phyloP scores from a whole-genome alignment of 768 basidiomycete genomes.

The Phanerochaete carnosa region DNA sequence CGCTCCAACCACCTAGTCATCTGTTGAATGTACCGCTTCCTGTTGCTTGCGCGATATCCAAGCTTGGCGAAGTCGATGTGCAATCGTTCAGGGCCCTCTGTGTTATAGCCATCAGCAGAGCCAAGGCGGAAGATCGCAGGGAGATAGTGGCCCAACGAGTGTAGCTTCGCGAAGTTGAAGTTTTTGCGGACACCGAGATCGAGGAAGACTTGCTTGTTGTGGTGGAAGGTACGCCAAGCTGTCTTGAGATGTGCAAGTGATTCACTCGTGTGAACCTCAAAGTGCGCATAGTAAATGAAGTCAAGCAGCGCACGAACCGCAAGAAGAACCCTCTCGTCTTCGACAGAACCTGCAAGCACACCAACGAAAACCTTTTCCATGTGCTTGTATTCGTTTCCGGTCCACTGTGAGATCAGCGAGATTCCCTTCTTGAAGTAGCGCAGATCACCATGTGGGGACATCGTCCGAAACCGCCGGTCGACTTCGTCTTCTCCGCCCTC shows the following conservation, averaged over 20 bases:
- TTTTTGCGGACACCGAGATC: conserved; percentile 19
- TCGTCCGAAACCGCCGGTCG: conserved; percentile 31
- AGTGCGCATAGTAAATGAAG: conserved; percentile 27
- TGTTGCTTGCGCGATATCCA: conserved; percentile 24
- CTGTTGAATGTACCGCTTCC: conserved; percentile 27
- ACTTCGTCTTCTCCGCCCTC: conserved; percentile 26
- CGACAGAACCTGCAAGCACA: conserved; percentile 20
- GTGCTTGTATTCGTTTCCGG: conserved; percentile 39
- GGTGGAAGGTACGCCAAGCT: conserved; percentile 21
- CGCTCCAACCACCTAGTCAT: conserved; percentile 37
- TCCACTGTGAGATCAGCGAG: conserved; percentile 38
- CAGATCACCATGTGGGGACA: conserved; percentile 29
- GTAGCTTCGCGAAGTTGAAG: conserved; percentile 31
- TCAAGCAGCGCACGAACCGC: conserved; percentile 23
- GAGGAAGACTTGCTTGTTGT: conserved; percentile 25
- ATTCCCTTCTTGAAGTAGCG: conserved; percentile 43
- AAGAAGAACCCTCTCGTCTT: conserved; percentile 15
- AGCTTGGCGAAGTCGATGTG: conserved; percentile 43
- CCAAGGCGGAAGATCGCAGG: conserved; percentile 17
- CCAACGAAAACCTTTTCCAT: conserved; percentile 26
- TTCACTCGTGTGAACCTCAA: conserved; percentile 16
- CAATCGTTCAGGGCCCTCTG: conserved; percentile 30
- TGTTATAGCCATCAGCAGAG: conserved; percentile 22
- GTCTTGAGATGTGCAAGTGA: conserved; percentile 15
- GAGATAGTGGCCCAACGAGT: conserved; percentile 21